Evolutionary conservation across 306 rosid species (phyloP).

Genomic region (Canavalia gladiata): DNA sequence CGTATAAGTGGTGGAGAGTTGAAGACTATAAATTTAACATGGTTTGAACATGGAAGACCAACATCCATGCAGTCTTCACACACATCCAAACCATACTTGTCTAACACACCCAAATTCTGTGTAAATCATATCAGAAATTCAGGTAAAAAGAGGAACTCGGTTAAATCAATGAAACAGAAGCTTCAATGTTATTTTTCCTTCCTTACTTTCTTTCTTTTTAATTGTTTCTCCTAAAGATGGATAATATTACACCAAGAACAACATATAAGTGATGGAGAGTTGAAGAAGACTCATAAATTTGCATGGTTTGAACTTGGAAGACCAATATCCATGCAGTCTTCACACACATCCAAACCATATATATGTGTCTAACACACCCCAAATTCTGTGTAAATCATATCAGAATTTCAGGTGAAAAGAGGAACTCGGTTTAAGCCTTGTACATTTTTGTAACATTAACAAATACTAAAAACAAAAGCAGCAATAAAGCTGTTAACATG

Average conservation of each 20-base stretch:
- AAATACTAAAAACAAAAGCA: not conserved
- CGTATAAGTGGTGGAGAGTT: conserved; percentile 8
- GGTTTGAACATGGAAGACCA: conserved; percentile 11
- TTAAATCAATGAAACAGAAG: conserved; percentile 31
- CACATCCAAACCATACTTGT: not conserved
- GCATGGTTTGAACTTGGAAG: not conserved
- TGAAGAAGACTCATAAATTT: not conserved
- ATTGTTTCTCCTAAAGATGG: conserved; percentile 1
- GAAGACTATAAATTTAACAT: not conserved
- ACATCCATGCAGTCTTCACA: not conserved
- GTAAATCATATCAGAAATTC: not conserved
- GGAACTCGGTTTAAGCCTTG: not conserved
- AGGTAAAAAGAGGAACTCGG: no score
- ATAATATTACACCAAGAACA: conserved; percentile 22
- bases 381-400: not conserved
- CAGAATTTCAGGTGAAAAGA: conserved; percentile 10
- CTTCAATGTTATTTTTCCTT: conserved; percentile 42
- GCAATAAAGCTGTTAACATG: not conserved
- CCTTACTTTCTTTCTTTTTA: not conserved
- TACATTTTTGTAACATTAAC: not conserved
- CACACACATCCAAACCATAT: not conserved
- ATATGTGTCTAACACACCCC: not conserved
- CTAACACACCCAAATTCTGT: not conserved
- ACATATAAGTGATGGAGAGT: conserved; percentile 7
- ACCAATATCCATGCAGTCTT: conserved; percentile 7